phyloP scores from a whole-genome alignment of 208 protist genomes.

The Endotrypanum monterogeii region DNA sequence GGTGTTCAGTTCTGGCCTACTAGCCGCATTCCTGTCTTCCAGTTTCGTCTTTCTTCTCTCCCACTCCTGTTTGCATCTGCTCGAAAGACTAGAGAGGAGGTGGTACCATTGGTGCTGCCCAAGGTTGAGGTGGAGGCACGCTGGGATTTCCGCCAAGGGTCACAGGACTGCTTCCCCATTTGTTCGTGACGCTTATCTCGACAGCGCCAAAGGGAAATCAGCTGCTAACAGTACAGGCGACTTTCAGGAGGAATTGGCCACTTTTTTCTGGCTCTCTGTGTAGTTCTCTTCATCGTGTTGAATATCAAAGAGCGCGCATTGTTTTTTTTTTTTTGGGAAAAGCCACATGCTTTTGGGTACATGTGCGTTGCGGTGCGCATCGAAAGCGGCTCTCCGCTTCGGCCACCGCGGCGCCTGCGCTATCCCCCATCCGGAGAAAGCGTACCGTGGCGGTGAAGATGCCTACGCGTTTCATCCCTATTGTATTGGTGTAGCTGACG shows the following conservation, averaged over 20 bases:
- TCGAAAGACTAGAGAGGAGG: not conserved
- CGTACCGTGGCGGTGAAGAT: conserved; percentile 78
- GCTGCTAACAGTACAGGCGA: not conserved
- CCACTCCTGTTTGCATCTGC: not conserved
- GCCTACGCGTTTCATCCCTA: conserved; percentile 75
- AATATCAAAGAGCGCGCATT: not conserved
- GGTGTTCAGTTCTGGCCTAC: not conserved
- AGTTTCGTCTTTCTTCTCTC: not conserved
- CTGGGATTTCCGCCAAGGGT: not conserved
- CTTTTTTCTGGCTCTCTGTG: not conserved
- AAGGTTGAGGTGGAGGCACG: not conserved
- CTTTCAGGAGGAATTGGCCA: too few relatives aligned
- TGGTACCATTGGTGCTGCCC: not conserved
- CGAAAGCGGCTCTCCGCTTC: conserved; percentile 36
- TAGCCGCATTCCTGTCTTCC: not conserved
- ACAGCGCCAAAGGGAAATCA: not conserved
- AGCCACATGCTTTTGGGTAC: conserved; percentile 13
- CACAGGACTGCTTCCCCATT: not conserved
- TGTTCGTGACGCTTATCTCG: not conserved
- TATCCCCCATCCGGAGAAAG: conserved; percentile 81
- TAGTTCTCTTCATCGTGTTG: not conserved
- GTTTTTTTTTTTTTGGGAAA: not conserved
- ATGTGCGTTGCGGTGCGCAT: not conserved
- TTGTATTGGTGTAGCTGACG: conserved; percentile 85
- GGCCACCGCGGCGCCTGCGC: conserved; percentile 68